A percentile compares a stretch with the other conserved stretches of the same genome.
Conservation (phyloP, 1,139 yeast species). For the Geotrichum candidum region DNA sequence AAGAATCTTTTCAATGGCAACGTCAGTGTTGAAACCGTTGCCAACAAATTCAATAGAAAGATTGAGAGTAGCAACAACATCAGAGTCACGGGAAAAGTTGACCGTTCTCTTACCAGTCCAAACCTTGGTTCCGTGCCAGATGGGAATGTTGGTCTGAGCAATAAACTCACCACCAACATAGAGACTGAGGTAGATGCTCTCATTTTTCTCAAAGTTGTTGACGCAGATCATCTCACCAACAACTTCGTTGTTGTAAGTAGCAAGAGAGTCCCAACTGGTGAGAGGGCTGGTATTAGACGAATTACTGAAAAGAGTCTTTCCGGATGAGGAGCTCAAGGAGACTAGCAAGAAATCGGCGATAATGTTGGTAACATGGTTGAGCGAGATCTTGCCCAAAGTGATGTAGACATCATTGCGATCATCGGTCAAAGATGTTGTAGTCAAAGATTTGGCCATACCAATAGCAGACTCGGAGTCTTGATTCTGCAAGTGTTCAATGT, state of each 20-base stretch:
- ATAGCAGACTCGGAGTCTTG: constrained; percentile 32
- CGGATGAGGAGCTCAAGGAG: constrained; percentile 26
- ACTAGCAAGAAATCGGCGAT: constrained; percentile 24
- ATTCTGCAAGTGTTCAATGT: constrained; percentile 40
- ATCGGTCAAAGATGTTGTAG: constrained; percentile 27
- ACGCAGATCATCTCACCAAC: constrained; percentile 65
- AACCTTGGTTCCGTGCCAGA: constrained; percentile 30
- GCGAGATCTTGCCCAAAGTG: constrained; percentile 27
- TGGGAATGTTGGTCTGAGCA: constrained; percentile 45
- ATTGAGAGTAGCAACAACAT: constrained; percentile 25
- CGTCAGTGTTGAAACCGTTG: constrained; percentile 56
- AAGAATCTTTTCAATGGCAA: constrained; percentile 51
- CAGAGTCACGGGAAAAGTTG: constrained; percentile 24
- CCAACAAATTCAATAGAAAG: constrained; percentile 66
- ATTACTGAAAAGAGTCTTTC: constrained; percentile 40
- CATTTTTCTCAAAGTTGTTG: constrained; percentile 52
- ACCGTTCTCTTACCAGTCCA: constrained; percentile 27
- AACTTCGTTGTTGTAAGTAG: constrained; percentile 67
- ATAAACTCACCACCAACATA: constrained; percentile 57
- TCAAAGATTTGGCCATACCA: constrained; percentile 28
- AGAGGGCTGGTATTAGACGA: constrained; percentile 58
- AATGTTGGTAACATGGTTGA: constrained; percentile 21
- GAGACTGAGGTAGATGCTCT: constrained; percentile 52
- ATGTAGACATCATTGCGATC: constrained; percentile 30
- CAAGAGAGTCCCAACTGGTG: constrained; percentile 66